Evolutionary conservation across 352 stramenopile genomes (phyloP).

Genomic region (Globisporangium parvum): DNA sequence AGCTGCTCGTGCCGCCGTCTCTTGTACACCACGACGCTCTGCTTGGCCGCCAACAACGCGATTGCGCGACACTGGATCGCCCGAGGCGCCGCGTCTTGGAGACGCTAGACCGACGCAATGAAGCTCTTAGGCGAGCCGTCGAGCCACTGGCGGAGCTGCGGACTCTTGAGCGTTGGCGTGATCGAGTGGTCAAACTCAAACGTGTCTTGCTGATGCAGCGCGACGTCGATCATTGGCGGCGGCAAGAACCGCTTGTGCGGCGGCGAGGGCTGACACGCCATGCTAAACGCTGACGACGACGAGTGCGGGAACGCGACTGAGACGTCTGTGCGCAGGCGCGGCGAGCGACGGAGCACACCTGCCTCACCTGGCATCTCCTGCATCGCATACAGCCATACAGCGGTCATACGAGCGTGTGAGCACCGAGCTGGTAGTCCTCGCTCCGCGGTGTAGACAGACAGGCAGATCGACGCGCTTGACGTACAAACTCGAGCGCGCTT

Average conservation of each 20-base stretch:
- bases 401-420: not conserved
- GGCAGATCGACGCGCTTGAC: constrained; percentile 11
- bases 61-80: constrained; percentile 1
- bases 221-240: constrained; percentile 67
- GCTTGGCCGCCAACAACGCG: not conserved
- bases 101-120: constrained; percentile 60
- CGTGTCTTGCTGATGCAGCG: constrained; percentile 61
- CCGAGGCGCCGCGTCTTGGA: not conserved
- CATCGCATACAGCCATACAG: constrained; percentile 1
- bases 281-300: constrained; percentile 32
- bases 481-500: constrained; percentile 66
- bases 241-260: constrained; percentile 70
- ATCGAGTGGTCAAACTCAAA: constrained; percentile 86
- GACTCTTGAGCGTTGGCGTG: constrained; percentile 83
- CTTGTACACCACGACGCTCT: not conserved
- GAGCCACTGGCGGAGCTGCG: constrained; percentile 77
- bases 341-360: constrained; percentile 63
- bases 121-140: constrained; percentile 80
- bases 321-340: constrained; percentile 74
- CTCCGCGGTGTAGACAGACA: too few relatives aligned
- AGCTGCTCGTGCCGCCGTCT: too few relatives aligned
- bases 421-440: not conserved
- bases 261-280: constrained; percentile 42
- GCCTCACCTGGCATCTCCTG: constrained; percentile 71
- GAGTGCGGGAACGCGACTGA: constrained; percentile 76